Evolutionary conservation across 1,284 basidiomycete genomes (phyloP).

Genomic region (Taiwanofungus camphoratus): DNA sequence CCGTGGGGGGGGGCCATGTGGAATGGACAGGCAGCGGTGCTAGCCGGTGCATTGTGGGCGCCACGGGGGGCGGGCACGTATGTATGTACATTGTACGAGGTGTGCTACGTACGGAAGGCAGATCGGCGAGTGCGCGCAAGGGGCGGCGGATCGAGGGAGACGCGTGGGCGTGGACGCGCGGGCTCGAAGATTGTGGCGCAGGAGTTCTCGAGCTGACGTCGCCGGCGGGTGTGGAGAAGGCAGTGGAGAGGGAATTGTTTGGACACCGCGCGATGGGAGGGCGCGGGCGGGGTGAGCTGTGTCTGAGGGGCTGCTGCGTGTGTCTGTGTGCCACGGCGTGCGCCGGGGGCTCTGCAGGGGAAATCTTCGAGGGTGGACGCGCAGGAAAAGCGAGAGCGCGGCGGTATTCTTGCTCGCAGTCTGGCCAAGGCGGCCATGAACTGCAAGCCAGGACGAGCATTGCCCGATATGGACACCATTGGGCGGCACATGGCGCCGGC

Average conservation of each 20-base stretch:
- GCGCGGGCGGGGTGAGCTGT: not conserved
- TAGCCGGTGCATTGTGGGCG: no score
- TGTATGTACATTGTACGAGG: no score
- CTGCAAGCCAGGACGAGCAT: not conserved
- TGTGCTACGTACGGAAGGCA: no score
- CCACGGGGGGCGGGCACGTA: no score
- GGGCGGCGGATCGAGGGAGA: not conserved
- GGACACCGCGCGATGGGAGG: not conserved
- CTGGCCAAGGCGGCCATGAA: no score
- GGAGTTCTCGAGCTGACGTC: constrained; percentile 3
- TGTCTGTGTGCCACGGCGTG: not conserved
- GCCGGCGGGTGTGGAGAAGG: constrained; percentile 3
- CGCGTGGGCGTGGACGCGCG: not conserved
- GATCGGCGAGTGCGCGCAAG: no score
- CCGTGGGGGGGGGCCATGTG: not conserved
- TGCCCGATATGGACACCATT: not conserved
- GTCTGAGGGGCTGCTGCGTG: not conserved
- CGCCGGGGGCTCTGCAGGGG: no score
- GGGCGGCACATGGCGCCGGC: constrained; percentile 2
- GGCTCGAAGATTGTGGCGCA: constrained; percentile 10
- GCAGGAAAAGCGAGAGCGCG: no score
- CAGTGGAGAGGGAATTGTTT: not conserved
- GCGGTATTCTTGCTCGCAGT: no score
- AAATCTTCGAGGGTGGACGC: no score
- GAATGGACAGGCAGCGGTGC: not conserved